phyloP scores from a whole-genome alignment of 495 filamentous ascomycete genomes.

The Lichina pygmaea region DNA sequence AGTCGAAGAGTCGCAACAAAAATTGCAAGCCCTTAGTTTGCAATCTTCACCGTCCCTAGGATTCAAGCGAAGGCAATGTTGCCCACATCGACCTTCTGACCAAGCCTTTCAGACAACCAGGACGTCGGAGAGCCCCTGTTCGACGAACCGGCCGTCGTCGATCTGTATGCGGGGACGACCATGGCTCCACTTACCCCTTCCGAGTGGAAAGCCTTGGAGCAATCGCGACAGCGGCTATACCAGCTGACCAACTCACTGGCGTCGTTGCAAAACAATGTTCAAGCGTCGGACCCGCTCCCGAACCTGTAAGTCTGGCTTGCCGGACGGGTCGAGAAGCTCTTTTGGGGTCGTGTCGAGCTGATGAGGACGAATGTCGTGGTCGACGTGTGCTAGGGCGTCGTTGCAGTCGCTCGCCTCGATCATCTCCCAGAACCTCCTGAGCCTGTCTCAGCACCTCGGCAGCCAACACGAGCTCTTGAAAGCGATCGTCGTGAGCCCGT shows the following conservation, averaged over 20 bases:
- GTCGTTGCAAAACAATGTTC: constrained; percentile 28
- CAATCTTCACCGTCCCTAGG: no score
- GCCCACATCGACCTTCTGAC: no score
- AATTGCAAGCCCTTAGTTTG: no score
- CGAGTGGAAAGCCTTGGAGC: constrained; percentile 47
- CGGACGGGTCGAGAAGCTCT: no score
- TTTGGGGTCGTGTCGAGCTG: not conserved
- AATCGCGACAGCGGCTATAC: constrained; percentile 40
- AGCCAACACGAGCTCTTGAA: constrained; percentile 31
- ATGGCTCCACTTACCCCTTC: not conserved
- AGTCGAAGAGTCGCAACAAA: no score
- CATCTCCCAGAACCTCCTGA: constrained; percentile 33
- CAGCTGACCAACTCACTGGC: constrained; percentile 39
- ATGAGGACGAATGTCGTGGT: not conserved
- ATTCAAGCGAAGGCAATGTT: no score
- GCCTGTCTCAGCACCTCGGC: constrained; percentile 27
- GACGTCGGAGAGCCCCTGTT: no score
- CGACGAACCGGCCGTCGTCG: no score
- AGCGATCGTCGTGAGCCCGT: constrained; percentile 40
- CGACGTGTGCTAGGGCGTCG: constrained; percentile 22
- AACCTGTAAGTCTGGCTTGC: constrained; percentile 18
- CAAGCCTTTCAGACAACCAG: no score
- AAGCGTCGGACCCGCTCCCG: constrained; percentile 27
- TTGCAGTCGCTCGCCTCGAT: constrained; percentile 39
- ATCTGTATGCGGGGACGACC: not conserved